Conservation (phyloP, 768 basidiomycete species). For the Boletus insuetus region DNA sequence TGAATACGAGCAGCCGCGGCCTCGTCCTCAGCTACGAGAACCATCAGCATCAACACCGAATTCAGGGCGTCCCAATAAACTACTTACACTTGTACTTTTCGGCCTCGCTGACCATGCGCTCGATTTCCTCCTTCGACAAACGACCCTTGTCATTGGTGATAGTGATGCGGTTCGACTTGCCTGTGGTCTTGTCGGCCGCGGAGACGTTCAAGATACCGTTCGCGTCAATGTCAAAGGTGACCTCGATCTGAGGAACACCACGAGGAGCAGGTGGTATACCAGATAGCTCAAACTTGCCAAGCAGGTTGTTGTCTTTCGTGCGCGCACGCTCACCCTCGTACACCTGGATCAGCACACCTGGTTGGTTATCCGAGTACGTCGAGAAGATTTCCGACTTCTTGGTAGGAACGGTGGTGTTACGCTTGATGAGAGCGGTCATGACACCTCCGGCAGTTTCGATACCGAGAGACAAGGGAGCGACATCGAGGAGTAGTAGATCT, state of each 20-base stretch:
- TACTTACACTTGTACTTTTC: constrained; percentile 82
- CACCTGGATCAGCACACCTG: constrained; percentile 96
- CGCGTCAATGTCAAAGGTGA: constrained; percentile 97
- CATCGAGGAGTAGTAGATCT: constrained; percentile 93
- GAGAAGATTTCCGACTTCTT: constrained; percentile 99
- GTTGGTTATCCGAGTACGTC: constrained; percentile 98
- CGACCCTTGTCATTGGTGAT: constrained; percentile 98
- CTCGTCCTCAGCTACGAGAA: constrained; percentile 70
- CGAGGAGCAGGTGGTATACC: constrained; percentile 96
- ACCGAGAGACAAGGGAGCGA: constrained; percentile 85
- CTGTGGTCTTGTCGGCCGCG: constrained; percentile 94
- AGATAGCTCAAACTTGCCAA: constrained; percentile 97
- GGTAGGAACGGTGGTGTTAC: constrained; percentile 97
- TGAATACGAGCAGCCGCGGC: constrained; percentile 79
- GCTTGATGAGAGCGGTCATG: constrained; percentile 97
- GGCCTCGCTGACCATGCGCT: constrained; percentile 94
- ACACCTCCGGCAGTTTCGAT: constrained; percentile 99
- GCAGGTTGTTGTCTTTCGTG: constrained; percentile 97
- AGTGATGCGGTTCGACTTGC: constrained; percentile 91
- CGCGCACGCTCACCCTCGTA: constrained; percentile 98
- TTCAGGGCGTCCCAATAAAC: not conserved
- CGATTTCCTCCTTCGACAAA: constrained; percentile 95
- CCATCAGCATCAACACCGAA: constrained; percentile 7
- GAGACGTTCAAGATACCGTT: constrained; percentile 97
- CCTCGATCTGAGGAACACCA: constrained; percentile 96